Conservation (phyloP, 148 eudicot species). For the Persicaria tinctoria region DNA sequence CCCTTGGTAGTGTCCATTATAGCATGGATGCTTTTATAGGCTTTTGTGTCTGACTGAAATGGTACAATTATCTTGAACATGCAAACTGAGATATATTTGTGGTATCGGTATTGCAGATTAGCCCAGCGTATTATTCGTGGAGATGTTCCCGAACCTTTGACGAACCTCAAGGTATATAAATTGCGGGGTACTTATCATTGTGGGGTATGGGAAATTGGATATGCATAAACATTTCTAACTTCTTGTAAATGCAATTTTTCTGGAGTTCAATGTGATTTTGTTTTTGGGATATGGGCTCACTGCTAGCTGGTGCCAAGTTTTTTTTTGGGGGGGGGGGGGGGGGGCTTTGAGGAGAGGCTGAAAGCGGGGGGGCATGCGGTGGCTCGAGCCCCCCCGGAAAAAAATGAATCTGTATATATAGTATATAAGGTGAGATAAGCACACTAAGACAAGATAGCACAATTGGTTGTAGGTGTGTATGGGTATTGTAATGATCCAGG, state of each 20-base stretch:
- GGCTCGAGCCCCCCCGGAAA: too few relatives aligned
- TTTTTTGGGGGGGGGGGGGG: too few relatives aligned
- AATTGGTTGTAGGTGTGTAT: too few relatives aligned
- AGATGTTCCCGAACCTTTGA: slow-evolving; percentile 94
- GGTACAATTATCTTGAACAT: not conserved
- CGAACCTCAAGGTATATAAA: slow-evolving; percentile 67
- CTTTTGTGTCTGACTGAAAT: not conserved
- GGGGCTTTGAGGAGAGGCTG: slow-evolving; percentile 96
- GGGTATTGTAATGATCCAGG: too few relatives aligned
- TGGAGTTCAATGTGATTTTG: not conserved
- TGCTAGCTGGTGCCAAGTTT: slow-evolving; percentile 97
- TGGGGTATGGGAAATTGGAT: not conserved
- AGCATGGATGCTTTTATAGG: not conserved
- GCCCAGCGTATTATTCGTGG: slow-evolving; percentile 97
- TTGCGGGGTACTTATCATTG: not conserved
- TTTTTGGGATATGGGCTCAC: slow-evolving; percentile 72
- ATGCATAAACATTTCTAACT: not conserved
- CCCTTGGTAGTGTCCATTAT: not conserved
- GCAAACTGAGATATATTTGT: not conserved
- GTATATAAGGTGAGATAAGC: too few relatives aligned
- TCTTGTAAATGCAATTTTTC: not conserved
- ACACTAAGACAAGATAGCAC: too few relatives aligned
- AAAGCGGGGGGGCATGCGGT: too few relatives aligned
- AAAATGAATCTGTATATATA: too few relatives aligned
- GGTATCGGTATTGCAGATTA: slow-evolving; percentile 46